A percentile compares a stretch with the other conserved stretches of the same genome.
phyloP scores from a whole-genome alignment of 331 rosid species.

The Acacia pycnantha region DNA sequence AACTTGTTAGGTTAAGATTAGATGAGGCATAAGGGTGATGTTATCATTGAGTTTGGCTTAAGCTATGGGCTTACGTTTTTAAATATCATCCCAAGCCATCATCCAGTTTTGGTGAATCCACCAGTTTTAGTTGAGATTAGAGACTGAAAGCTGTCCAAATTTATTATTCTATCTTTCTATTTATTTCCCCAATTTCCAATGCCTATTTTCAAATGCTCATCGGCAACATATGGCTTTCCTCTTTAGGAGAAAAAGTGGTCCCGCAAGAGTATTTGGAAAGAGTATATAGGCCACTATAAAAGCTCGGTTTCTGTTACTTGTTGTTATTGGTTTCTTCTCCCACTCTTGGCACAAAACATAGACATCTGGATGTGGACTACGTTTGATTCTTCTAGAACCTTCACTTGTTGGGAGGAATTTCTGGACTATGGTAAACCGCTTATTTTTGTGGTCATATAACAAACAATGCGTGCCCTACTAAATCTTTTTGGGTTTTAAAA shows the following conservation, averaged over 20 bases:
- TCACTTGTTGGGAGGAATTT: neutral
- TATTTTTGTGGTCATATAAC: neutral
- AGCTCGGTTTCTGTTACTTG: neutral
- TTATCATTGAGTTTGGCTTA: slow-evolving; percentile 45
- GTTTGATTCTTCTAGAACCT: neutral
- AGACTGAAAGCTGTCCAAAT: slow-evolving; percentile 12
- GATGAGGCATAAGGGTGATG: slow-evolving; percentile 15
- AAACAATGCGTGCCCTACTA: too few species aligned
- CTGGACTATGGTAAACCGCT: neutral
- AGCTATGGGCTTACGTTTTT: slow-evolving; percentile 27
- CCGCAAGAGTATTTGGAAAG: neutral
- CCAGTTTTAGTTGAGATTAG: neutral
- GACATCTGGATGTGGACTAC: neutral
- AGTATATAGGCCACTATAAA: slow-evolving; percentile 6
- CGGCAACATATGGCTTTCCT: too few species aligned
- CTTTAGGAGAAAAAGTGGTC: neutral
- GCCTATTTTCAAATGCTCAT: neutral
- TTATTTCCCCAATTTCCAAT: neutral
- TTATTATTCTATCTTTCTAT: neutral
- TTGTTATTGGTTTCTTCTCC: slow-evolving; percentile 9
- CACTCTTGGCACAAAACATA: neutral
- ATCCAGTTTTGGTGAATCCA: neutral
- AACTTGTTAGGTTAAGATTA: slow-evolving; percentile 46
- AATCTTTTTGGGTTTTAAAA: too few species aligned
- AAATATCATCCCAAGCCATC: neutral